A percentile compares a stretch with the other conserved stretches of the same genome.
phyloP scores from a whole-genome alignment of 495 filamentous ascomycete genomes.

The Lasiosphaeria ovina region DNA sequence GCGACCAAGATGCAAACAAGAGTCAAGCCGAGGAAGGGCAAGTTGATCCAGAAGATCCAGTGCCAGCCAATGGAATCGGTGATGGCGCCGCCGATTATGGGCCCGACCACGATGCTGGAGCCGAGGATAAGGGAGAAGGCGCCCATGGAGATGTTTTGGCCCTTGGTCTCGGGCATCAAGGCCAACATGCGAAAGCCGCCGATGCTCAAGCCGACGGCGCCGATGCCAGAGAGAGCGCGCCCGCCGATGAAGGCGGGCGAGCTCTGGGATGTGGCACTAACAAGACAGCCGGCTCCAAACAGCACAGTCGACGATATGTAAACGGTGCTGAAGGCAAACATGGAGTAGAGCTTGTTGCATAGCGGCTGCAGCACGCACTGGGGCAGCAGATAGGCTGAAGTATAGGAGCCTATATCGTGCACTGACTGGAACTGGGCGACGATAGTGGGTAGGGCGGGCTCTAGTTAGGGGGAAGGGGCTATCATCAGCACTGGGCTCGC shows the following conservation, averaged over 20 bases:
- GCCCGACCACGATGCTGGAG: slow-evolving; percentile 5
- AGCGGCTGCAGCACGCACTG: slow-evolving; percentile 7
- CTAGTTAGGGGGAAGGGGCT: neutral
- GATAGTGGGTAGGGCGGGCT: slow-evolving; percentile 4
- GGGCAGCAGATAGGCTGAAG: slow-evolving; percentile 3
- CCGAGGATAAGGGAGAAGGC: slow-evolving; percentile 4
- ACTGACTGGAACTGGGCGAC: slow-evolving; percentile 5
- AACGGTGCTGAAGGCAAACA: slow-evolving; percentile 7
- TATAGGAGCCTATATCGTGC: slow-evolving; percentile 3
- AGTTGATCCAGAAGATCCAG: slow-evolving; percentile 7
- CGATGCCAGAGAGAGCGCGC: neutral
- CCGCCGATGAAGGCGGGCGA: neutral
- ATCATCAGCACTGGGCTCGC: neutral
- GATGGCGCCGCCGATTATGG: neutral
- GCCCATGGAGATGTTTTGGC: slow-evolving; percentile 4
- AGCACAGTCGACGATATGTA: neutral
- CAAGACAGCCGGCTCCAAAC: slow-evolving; percentile 2
- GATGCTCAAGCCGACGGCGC: slow-evolving; percentile 2
- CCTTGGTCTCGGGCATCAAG: slow-evolving; percentile 2
- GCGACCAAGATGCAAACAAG: neutral
- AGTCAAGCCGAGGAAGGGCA: neutral
- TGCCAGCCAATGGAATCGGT: slow-evolving; percentile 5
- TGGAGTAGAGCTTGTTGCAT: slow-evolving; percentile 6
- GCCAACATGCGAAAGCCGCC: slow-evolving; percentile 5
- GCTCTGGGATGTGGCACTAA: neutral